Evolutionary conservation across 2,329 filamentous ascomycete genomes (phyloP), one percentile per base, ranked within the genome.

Genomic region (Cytospora piceae): DNA sequence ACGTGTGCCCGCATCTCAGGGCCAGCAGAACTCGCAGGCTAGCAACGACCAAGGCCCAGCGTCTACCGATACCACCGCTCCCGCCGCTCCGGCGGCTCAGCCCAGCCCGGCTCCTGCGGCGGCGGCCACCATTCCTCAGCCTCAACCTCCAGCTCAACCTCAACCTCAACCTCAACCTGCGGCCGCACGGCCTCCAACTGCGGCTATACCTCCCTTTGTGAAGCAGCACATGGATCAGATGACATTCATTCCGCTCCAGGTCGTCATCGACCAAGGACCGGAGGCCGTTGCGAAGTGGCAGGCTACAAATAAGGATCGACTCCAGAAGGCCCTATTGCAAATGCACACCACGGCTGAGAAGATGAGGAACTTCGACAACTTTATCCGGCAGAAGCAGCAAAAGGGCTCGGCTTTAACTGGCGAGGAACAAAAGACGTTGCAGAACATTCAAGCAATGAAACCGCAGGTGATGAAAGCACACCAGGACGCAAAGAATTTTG

Each of bases 221-320:
- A 69, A 82, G 64, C 74, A 79, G 6, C 82, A 84, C 66, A 75
- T 85, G 24, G 80, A 76, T 20, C 78, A 79, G 63, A 81, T 86
- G 70, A 77, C 77, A 2, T 86, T 82, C 69, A 75, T 77, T 17
- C 74, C 80, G 1, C 82, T 82, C 0, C 70, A 77, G 0, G 73
- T 77, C n/a, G 61, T 84, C 0, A 71, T 74, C 0, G 79, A 81
- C 20, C 82, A 81, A 66, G 75, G 78, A 3, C 75, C 77, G 0
- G 78, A 82, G n/a, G 76, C 78, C 5, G 76, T 77, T 1, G 68
- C 72, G 0, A 83, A 83, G 68, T 86, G 82, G 82, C 72, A 81
- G 2, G 76, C 80, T 9, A 80, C 84, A 1, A 75, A 80, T 37
- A 84, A 80, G 70, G 74, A 77, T 0, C 79, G 78, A 62, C 85